phyloP scores from a whole-genome alignment of 2,329 filamentous ascomycete genomes.

The Fusarium dimerum region DNA sequence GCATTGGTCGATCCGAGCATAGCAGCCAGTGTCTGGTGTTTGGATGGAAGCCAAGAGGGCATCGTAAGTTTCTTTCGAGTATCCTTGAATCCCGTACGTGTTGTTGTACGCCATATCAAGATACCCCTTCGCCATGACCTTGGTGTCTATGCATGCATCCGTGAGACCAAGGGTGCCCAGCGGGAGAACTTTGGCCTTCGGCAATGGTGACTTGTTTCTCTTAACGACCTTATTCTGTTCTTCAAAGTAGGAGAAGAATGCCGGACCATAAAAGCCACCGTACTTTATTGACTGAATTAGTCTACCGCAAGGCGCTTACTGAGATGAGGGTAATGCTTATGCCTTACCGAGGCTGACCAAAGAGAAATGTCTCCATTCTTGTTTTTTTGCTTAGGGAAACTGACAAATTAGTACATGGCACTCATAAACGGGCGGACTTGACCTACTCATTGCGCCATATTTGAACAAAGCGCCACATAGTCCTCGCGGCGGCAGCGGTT shows the following conservation, averaged over 20 bases:
- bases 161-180: constrained; percentile 65
- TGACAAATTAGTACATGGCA: constrained; percentile 7
- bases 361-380: constrained; percentile 56
- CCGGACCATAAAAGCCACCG: constrained; percentile 66
- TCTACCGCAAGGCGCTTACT: neutral
- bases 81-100: constrained; percentile 61
- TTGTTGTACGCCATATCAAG: constrained; percentile 60
- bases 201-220: constrained; percentile 12
- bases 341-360: constrained; percentile 55
- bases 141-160: constrained; percentile 66
- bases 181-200: constrained; percentile 47
- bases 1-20: constrained; percentile 52
- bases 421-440: fast-evolving
- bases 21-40: constrained; percentile 44
- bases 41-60: constrained; percentile 10
- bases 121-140: constrained; percentile 57
- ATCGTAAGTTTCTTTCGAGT: constrained; percentile 45
- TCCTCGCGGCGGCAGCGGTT: constrained; percentile 51
- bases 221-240: constrained; percentile 54
- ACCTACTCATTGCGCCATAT: constrained; percentile 48
- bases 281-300: constrained; percentile 37
- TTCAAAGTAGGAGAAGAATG: constrained; percentile 56
- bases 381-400: constrained; percentile 56
- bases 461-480: constrained; percentile 64
- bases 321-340: constrained; percentile 11